Evolutionary conservation across 768 basidiomycete genomes (phyloP), one percentile per base, ranked within the genome.

Genomic region (Suillus lakei): DNA sequence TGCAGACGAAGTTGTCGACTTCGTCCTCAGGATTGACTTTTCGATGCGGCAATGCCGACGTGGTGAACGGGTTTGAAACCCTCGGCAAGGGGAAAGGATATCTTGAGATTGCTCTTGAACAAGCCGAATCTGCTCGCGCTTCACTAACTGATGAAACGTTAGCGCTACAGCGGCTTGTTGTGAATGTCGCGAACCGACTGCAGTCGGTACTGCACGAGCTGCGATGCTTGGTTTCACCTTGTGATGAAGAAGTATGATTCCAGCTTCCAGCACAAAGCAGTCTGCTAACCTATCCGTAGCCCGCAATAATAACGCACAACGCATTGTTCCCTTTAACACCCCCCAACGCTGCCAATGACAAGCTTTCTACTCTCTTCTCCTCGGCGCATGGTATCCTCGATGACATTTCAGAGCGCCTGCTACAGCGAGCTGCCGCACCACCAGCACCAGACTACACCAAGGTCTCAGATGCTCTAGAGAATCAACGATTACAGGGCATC

Each of bases 41-140:
- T 68, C 79, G 80, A 61, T 84, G 84, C 54, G 81, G 85, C 1
- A 90, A 90, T 68, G 81, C 82, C 39, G 76, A 78, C 21, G 78
- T 84, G 34, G 74, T 82, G 12, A 81, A 83, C 13, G 85, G 83
- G 9, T 75, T 78, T 58, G 83, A 82, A 61, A 69, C 78, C 36
- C 66, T 83, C 13, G 84, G 84, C 21, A 86, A 81, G 72, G 85
- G 86, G 1, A 82, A 83, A 60, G 83, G 82, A 13, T 84, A 85
- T 70, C 71, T 89, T 36, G 92, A 95, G 67, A 76, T 84, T 36
- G 88, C 91, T 7, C 79, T 95, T 39, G 88, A 90, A 55, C 86
- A 94, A 68, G 88, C 92, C 0, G 92, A 95, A 73, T 81, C 82
- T 60, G 86, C 91, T 1, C 81, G 91, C 44, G 78, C 78, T 28